phyloP scores from a whole-genome alignment of 2,329 filamentous ascomycete species.

The Penicillium nordicum region DNA sequence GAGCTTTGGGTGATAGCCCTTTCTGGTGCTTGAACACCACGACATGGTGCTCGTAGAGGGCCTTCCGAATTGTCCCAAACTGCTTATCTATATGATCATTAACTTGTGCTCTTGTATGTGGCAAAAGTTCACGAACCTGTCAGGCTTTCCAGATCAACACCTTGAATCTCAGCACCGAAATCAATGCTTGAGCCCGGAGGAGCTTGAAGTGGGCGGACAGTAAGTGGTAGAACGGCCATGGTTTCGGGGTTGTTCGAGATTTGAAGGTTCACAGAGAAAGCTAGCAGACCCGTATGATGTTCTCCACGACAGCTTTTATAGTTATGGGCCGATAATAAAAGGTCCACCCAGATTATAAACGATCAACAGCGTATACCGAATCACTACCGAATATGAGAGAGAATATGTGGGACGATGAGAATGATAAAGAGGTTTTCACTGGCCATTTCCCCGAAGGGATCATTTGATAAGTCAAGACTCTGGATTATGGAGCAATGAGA shows the following conservation, averaged over 20 bases:
- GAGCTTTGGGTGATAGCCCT: slow-evolving; percentile 63
- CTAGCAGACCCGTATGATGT: neutral
- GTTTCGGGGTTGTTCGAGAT: neutral
- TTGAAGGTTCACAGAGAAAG: neutral
- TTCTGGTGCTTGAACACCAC: slow-evolving; percentile 68
- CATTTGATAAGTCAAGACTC: neutral
- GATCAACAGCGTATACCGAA: slow-evolving; percentile 13
- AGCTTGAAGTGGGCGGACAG: slow-evolving; percentile 24
- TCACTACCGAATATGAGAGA: neutral
- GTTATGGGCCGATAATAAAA: neutral
- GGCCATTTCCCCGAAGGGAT: neutral
- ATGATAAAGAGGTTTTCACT: neutral
- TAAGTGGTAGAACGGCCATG: slow-evolving; percentile 14
- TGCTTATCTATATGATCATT: slow-evolving; percentile 52
- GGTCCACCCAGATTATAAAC: neutral
- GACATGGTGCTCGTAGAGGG: slow-evolving; percentile 66
- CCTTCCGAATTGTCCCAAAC: slow-evolving; percentile 61
- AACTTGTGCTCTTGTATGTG: neutral
- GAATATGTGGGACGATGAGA: neutral
- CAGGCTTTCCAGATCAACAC: slow-evolving; percentile 60
- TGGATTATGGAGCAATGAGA: neutral
- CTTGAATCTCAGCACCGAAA: slow-evolving; percentile 60
- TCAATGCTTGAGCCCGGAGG: slow-evolving; percentile 43
- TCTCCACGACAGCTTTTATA: neutral
- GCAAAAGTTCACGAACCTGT: slow-evolving; percentile 49